Evolutionary conservation across 305 asterid species (phyloP).

Genomic region (Fraxinus greggii): DNA sequence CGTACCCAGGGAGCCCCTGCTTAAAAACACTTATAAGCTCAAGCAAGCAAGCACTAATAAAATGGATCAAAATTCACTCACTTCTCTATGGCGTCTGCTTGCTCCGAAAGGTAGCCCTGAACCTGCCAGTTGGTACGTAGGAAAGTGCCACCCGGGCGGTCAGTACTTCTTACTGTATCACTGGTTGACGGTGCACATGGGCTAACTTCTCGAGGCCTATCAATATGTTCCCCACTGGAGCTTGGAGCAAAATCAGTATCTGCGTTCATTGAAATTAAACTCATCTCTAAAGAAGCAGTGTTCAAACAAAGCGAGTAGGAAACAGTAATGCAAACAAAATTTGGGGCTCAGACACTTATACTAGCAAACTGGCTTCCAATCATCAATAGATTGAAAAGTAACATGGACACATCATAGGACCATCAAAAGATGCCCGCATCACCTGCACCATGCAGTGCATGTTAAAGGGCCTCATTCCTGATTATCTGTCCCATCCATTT

Average conservation of each 20-base stretch:
- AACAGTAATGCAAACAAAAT: background rate
- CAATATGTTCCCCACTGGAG: conserved; percentile 34
- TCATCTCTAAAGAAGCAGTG: conserved; percentile 15
- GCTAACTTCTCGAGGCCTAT: conserved; percentile 37
- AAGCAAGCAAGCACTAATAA: background rate
- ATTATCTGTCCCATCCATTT: background rate
- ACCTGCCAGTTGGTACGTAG: conserved; percentile 91
- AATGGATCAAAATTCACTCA: conserved; percentile 27
- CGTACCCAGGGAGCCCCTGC: background rate
- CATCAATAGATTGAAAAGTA: conserved; percentile 1
- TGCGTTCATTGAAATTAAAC: conserved; percentile 27
- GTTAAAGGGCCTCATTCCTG: background rate
- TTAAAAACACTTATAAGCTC: background rate
- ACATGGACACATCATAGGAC: background rate
- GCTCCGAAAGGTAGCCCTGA: conserved; percentile 83
- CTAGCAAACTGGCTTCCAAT: background rate
- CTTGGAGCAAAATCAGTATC: conserved; percentile 49
- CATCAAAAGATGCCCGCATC: background rate
- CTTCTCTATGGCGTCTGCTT: conserved; percentile 79
- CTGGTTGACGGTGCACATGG: conserved; percentile 35
- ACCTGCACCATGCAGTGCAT: background rate
- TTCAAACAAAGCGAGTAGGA: conserved; percentile 19
- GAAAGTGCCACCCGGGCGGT: conserved; percentile 49
- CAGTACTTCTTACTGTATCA: conserved; percentile 35
- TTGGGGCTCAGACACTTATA: conserved; percentile 6